phyloP scores from a whole-genome alignment of 306 rosid species.

The Quercus cerris region DNA sequence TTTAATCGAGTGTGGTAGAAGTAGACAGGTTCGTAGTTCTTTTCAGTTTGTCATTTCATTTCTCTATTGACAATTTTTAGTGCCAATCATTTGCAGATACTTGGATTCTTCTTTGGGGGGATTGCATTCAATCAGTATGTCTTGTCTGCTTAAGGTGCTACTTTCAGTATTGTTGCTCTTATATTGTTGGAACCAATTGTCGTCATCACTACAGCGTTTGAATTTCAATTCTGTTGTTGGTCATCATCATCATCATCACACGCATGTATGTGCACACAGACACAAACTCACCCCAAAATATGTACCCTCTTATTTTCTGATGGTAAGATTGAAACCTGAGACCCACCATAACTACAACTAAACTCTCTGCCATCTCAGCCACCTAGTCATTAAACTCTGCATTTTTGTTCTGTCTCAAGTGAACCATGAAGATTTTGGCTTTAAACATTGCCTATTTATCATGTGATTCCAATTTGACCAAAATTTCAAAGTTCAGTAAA shows the following conservation, averaged over 20 bases:
- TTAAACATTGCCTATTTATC: too few species aligned
- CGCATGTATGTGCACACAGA: too few species aligned
- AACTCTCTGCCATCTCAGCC: too few species aligned
- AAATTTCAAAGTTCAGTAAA: too few species aligned
- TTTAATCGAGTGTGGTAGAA: not conserved
- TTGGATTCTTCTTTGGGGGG: conserved; percentile 96
- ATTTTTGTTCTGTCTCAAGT: too few species aligned
- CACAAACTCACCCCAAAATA: too few species aligned
- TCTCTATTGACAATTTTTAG: conserved; percentile 12
- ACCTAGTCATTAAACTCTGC: too few species aligned
- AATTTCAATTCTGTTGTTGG: not conserved
- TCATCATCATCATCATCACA: not conserved
- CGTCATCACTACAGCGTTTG: not conserved
- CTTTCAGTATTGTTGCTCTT: not conserved
- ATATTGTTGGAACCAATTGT: conserved; percentile 1
- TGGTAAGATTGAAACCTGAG: too few species aligned
- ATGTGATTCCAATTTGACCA: too few species aligned
- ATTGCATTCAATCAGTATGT: conserved; percentile 86
- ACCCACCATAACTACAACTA: too few species aligned
- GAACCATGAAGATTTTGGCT: too few species aligned
- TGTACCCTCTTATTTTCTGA: too few species aligned
- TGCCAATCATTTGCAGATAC: conserved; percentile 67
- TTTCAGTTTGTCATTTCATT: conserved; percentile 7
- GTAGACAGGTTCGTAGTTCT: not conserved
- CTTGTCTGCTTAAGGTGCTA: conserved; percentile 10